Evolutionary conservation across 306 rosid species (phyloP).

Genomic region (Sophora flavescens): DNA sequence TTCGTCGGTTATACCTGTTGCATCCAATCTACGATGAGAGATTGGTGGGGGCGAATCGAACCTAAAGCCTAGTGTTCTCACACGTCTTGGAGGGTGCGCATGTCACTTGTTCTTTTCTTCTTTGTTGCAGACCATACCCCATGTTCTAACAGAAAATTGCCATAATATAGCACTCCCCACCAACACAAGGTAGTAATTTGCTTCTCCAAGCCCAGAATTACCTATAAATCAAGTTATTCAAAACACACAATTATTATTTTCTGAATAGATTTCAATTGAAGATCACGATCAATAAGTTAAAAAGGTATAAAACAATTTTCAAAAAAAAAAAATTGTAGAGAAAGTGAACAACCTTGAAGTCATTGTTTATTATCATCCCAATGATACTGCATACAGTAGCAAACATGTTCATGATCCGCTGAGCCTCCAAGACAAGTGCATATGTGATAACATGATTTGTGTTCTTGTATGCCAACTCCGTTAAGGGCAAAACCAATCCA

Average conservation of each 20-base stretch:
- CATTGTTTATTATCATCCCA: constrained; percentile 78
- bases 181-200: constrained; percentile 59
- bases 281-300: not conserved
- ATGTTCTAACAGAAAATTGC: too few species aligned
- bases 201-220: constrained; percentile 62
- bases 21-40: too few species aligned
- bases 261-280: not conserved
- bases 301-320: too few species aligned
- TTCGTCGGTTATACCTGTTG: too few species aligned
- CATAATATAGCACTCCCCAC: constrained; percentile 60
- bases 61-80: too few species aligned
- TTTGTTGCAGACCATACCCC: too few species aligned
- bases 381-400: constrained; percentile 64
- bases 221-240: constrained; percentile 46
- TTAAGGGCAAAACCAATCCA: constrained; percentile 75
- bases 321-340: not conserved
- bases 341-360: constrained; percentile 65
- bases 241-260: not conserved
- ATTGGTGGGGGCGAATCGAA: too few species aligned
- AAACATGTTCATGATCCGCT: constrained; percentile 61
- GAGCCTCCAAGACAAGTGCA: constrained; percentile 81
- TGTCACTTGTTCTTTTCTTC: too few species aligned
- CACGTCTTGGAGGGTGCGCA: too few species aligned
- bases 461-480: constrained; percentile 68
- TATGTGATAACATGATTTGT: constrained; percentile 64